A percentile compares a stretch with the other conserved stretches of the same genome.
These are phyloP conservation scores for Gracilariopsis chorda DNA, from an alignment of 23 red algal genomes.

Conservation along the genomic window DNA sequence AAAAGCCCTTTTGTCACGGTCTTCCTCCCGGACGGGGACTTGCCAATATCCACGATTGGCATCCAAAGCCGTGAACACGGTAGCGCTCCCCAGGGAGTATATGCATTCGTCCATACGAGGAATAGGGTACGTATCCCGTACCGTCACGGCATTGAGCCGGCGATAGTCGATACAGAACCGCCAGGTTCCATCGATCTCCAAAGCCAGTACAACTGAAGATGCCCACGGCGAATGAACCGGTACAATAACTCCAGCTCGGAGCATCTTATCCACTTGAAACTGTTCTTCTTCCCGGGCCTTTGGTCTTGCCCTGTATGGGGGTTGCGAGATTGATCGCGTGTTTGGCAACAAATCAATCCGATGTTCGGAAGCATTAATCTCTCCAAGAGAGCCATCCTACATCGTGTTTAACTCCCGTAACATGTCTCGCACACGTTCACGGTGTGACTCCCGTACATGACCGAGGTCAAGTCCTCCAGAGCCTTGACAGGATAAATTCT, in stretches of 20 bases:
- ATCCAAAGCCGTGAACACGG: background rate
- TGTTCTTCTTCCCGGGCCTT: background rate
- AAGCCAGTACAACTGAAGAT: no score
- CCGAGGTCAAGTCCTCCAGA: background rate
- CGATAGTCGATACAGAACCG: no score
- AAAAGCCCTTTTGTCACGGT: background rate
- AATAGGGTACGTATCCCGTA: no score
- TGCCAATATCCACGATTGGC: slow-evolving; percentile 24
- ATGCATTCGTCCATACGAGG: no score
- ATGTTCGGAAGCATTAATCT: background rate
- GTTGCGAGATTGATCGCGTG: background rate
- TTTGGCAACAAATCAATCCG: background rate
- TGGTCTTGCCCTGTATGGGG: background rate
- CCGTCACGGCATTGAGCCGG: no score
- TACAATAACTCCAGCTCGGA: background rate
- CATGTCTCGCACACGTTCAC: no score
- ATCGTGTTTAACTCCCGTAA: no score
- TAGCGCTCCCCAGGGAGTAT: background rate
- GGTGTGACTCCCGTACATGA: background rate
- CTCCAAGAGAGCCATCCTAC: no score
- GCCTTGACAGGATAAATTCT: background rate
- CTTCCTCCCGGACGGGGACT: no score
- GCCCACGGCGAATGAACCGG: background rate
- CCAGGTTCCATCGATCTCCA: no score
- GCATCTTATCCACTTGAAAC: background rate